phyloP scores from a whole-genome alignment of 352 stramenopile species.

The Hyaloperonospora brassicae region DNA sequence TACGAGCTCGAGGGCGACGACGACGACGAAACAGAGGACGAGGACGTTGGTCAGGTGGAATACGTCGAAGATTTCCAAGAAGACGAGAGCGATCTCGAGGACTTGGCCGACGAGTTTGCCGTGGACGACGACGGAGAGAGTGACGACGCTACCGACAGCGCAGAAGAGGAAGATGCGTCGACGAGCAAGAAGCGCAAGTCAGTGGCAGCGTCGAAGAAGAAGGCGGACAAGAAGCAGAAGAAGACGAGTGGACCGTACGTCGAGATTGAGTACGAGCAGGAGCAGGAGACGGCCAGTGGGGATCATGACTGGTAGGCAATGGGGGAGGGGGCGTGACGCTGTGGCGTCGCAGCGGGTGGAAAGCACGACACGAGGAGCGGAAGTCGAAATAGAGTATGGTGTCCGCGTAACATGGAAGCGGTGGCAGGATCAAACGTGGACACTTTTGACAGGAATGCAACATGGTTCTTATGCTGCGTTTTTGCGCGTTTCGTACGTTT shows the following conservation, averaged over 20 bases:
- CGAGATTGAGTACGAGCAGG: constrained; percentile 84
- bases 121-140: constrained; percentile 49
- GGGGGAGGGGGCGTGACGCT: too few species aligned
- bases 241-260: constrained; percentile 72
- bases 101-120: constrained; percentile 65
- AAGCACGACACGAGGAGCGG: constrained; percentile 7
- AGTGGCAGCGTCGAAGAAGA: constrained; percentile 25
- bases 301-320: constrained; percentile 43
- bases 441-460: too few species aligned
- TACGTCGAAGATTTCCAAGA: constrained; percentile 88
- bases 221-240: constrained; percentile 53
- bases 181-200: constrained; percentile 65
- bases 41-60: constrained; percentile 50
- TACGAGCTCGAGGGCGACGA: constrained; percentile 48
- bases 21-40: constrained; percentile 36
- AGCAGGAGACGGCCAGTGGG: constrained; percentile 43
- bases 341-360: constrained; percentile 3
- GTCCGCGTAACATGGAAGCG: constrained; percentile 5
- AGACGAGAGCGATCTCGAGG: constrained; percentile 89
- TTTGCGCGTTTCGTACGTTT: too few species aligned
- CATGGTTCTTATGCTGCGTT: too few species aligned
- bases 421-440: too few species aligned
- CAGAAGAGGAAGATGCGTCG: constrained; percentile 36
- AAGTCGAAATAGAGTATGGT: constrained; percentile 36
- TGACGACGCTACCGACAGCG: constrained; percentile 28